phyloP scores from a whole-genome alignment of 192 early-diverging fungal species.

The Funneliformis mosseae region DNA sequence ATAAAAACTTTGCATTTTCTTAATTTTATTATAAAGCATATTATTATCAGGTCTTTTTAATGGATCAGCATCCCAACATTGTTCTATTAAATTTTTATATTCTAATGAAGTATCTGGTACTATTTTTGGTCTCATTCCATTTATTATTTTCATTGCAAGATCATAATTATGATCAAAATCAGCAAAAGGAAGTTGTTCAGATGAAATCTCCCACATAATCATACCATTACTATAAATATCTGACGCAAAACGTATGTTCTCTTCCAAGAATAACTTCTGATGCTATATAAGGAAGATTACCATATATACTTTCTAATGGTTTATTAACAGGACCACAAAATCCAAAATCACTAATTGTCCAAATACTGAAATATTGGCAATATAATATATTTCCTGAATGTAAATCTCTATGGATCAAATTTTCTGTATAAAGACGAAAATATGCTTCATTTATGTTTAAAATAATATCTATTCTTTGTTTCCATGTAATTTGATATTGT shows the following conservation, averaged over 20 bases:
- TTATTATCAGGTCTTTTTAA: not conserved
- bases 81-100: not conserved
- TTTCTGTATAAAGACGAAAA: not conserved
- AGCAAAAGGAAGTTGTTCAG: not conserved
- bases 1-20: too few species aligned
- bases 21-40: not conserved
- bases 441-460: not conserved
- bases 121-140: not conserved
- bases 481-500: not conserved
- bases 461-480: not conserved
- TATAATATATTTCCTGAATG: not conserved
- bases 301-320: not conserved
- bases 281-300: not conserved
- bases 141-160: not conserved
- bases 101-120: not conserved
- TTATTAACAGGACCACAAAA: not conserved
- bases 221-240: not conserved
- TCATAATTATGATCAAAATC: not conserved
- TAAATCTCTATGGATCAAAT: not conserved
- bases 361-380: not conserved
- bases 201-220: not conserved
- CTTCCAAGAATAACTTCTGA: not conserved
- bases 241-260: not conserved
- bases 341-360: not conserved
- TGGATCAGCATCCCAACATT: not conserved